Percentiles rank a stretch among this genome's conserved stretches.
Conservation (phyloP, 2,329 filamentous ascomycete species). For the Phialemonium atrogriseum region DNA sequence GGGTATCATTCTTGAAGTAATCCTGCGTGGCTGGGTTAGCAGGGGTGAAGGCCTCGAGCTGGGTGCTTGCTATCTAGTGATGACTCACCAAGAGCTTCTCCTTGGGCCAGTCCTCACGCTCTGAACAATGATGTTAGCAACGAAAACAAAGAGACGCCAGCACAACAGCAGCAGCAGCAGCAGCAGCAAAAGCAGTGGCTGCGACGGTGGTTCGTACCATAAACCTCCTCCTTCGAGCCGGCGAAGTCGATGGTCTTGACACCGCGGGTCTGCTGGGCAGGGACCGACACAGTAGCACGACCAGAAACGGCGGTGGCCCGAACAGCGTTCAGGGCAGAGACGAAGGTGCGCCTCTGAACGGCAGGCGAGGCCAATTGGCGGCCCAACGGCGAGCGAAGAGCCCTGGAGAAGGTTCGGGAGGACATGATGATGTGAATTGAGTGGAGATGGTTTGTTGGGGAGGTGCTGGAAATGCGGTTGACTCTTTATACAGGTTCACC, state of each 20-base stretch:
- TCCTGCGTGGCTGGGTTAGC: constrained; percentile 46
- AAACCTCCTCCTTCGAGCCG: constrained; percentile 88
- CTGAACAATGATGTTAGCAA: too few relatives aligned
- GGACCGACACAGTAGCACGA: constrained; percentile 30
- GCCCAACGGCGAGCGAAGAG: constrained; percentile 53
- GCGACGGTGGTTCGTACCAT: too few relatives aligned
- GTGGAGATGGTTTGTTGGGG: constrained; percentile 21
- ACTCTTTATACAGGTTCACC: too few relatives aligned
- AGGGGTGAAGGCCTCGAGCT: background rate
- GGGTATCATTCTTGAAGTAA: constrained; percentile 99
- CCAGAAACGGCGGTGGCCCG: constrained; percentile 45
- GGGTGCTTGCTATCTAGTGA: constrained; percentile 7
- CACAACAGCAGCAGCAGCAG: constrained; percentile 11
- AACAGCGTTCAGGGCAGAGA: constrained; percentile 49
- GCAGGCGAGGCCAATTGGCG: constrained; percentile 55
- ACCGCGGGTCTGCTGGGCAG: constrained; percentile 64
- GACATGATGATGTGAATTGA: constrained; percentile 54
- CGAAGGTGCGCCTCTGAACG: constrained; percentile 54
- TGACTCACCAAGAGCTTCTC: constrained; percentile 89
- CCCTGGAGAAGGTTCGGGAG: constrained; percentile 64
- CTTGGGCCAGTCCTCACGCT: constrained; percentile 96
- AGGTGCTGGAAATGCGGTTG: too few relatives aligned
- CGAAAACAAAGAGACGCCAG: background rate
- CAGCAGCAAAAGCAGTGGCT: too few relatives aligned
- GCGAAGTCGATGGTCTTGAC: constrained; percentile 99